These are phyloP conservation scores for Sherardia arvensis DNA, from an alignment of 257 asterid species.

Conservation along the genomic window DNA sequence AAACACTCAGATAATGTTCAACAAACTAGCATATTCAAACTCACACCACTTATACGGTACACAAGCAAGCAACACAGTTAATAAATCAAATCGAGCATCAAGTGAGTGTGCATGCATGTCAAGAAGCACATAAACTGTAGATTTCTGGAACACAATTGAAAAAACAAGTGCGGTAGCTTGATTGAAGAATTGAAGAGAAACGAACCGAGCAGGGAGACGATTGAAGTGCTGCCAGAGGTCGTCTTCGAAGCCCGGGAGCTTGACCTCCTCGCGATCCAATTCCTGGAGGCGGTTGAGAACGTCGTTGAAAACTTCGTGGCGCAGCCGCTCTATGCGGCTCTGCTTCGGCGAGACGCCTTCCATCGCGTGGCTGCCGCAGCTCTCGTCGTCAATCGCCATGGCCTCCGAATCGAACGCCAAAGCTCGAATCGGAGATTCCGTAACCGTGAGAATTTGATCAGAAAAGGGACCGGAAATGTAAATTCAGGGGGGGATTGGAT, in stretches of 20 bases:
- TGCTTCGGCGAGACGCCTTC: slow-evolving; percentile 33
- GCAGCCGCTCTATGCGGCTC: slow-evolving; percentile 26
- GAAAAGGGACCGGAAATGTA: not conserved
- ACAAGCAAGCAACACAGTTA: not conserved
- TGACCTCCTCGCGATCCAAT: slow-evolving; percentile 31
- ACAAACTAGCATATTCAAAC: not conserved
- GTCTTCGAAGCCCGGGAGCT: slow-evolving; percentile 42
- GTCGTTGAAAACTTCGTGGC: slow-evolving; percentile 31
- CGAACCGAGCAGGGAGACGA: slow-evolving; percentile 39
- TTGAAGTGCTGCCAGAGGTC: slow-evolving; percentile 49
- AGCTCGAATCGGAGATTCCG: not conserved
- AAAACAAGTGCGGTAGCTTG: not conserved
- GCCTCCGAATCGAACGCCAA: not conserved
- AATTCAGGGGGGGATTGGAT: not conserved
- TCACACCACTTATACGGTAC: not conserved
- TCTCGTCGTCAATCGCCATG: slow-evolving; percentile 31
- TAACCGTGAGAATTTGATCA: not conserved
- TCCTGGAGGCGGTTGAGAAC: slow-evolving; percentile 35
- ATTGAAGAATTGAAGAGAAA: slow-evolving; percentile 8
- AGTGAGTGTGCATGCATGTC: not conserved
- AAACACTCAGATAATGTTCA: not conserved
- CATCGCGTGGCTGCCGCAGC: slow-evolving; percentile 43
- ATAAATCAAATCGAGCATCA: too few relatives aligned
- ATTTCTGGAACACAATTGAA: not conserved
- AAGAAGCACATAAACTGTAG: not conserved